Conservation (phyloP, 139 green algal species). For the Choricystis sp. region DNA sequence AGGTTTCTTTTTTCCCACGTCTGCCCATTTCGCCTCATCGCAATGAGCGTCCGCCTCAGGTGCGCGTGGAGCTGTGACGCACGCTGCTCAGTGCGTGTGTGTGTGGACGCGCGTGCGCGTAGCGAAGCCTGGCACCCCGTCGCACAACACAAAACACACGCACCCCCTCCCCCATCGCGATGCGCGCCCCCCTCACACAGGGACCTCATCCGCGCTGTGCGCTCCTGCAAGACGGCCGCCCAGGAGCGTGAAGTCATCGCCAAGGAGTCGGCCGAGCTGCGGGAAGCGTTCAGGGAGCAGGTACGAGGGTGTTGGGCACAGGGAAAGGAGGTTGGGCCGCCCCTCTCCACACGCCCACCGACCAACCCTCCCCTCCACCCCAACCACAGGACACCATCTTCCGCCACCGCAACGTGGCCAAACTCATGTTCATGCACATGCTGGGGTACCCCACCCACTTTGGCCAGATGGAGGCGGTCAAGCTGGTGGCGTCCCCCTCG, state of each 20-base stretch:
- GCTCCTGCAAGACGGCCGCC: slow-evolving; percentile 83
- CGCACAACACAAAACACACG: too few relatives aligned
- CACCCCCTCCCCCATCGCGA: neutral
- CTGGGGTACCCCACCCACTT: slow-evolving; percentile 98
- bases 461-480: slow-evolving; percentile 98
- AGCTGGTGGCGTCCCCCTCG: slow-evolving; percentile 68
- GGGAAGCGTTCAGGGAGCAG: slow-evolving; percentile 70
- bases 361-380: neutral
- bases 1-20: too few relatives aligned
- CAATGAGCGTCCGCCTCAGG: too few relatives aligned
- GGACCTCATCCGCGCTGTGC: slow-evolving; percentile 76
- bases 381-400: neutral
- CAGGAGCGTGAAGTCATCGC: slow-evolving; percentile 90
- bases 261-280: slow-evolving; percentile 84
- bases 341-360: neutral
- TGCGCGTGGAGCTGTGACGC: too few relatives aligned
- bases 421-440: slow-evolving; percentile 99
- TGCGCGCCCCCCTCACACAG: slow-evolving; percentile 12
- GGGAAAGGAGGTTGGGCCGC: too few relatives aligned
- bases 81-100: too few relatives aligned
- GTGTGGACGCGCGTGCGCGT: too few relatives aligned
- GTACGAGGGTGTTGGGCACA: slow-evolving; percentile 13
- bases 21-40: too few relatives aligned
- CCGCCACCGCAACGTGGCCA: slow-evolving; percentile 75
- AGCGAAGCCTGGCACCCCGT: too few relatives aligned